These are phyloP conservation scores for Cyclostephanos tholiformis DNA, from an alignment of 108 stramenopile genomes.

Conservation along the genomic window DNA sequence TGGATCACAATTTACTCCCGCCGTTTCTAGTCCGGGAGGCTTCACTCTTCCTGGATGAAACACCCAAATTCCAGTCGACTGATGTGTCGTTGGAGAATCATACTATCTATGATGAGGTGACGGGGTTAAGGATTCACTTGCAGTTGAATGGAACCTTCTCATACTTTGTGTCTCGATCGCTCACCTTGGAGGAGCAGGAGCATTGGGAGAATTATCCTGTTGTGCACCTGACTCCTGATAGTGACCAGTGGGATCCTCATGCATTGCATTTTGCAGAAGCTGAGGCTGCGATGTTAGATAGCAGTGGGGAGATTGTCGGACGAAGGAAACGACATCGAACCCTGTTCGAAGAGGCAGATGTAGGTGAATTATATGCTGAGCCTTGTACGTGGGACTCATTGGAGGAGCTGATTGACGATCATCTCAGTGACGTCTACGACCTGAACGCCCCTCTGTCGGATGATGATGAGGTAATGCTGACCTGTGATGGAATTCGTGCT, in stretches of 20 bases:
- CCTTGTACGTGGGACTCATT: background rate
- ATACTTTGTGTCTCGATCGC: background rate
- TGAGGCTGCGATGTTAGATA: conserved; percentile 31
- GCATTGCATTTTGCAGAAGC: conserved; percentile 5
- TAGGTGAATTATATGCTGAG: background rate
- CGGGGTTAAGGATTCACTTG: background rate
- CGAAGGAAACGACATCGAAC: too few species aligned
- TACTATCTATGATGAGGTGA: too few species aligned
- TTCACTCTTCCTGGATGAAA: too few species aligned
- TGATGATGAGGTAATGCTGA: too few species aligned
- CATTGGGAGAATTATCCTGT: background rate
- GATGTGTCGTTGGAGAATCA: too few species aligned
- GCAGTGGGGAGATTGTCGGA: conserved; percentile 18
- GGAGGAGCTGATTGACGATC: background rate
- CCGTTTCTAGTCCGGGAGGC: too few species aligned
- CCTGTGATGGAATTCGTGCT: too few species aligned
- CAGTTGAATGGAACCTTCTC: background rate
- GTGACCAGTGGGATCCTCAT: conserved; percentile 24
- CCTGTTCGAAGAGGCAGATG: background rate
- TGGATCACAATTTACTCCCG: too few species aligned
- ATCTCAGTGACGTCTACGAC: too few species aligned
- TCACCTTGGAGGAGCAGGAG: background rate
- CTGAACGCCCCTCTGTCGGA: too few species aligned
- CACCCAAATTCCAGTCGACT: too few species aligned
- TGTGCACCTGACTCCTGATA: conserved; percentile 18